These are phyloP conservation scores for Fusarium citri DNA, from an alignment of 2,329 filamentous ascomycete species.

Conservation along the genomic window DNA sequence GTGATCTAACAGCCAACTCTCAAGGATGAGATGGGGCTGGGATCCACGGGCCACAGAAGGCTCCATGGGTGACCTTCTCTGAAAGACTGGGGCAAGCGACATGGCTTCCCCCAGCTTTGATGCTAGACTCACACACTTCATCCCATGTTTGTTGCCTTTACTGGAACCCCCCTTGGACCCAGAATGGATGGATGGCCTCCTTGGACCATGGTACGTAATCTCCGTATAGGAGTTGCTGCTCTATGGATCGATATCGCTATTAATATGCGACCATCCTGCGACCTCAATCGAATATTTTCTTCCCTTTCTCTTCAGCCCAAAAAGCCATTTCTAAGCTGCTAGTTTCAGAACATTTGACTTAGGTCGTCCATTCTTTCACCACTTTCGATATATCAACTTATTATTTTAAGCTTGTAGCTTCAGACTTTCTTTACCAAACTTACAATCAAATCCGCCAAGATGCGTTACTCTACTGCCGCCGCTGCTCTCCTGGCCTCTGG, in stretches of 20 bases:
- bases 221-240: constrained; percentile 39
- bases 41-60: constrained; percentile 36
- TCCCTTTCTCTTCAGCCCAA: constrained; percentile 56
- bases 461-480: constrained; percentile 68
- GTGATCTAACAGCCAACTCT: constrained; percentile 35
- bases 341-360: constrained; percentile 61
- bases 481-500: constrained; percentile 60
- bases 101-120: constrained; percentile 41
- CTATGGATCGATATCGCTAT: constrained; percentile 51
- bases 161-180: constrained; percentile 41
- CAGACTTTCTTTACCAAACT: constrained; percentile 42
- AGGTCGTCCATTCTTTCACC: constrained; percentile 68
- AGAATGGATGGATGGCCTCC: constrained; percentile 32
- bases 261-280: constrained; percentile 59
- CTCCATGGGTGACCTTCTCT: constrained; percentile 33
- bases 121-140: constrained; percentile 41
- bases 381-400: constrained; percentile 44
- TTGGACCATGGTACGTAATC: constrained; percentile 43
- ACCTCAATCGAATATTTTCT: constrained; percentile 35
- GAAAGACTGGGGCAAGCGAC: constrained; percentile 36
- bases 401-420: constrained; percentile 45
- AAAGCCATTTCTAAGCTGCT: constrained; percentile 57
- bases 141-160: constrained; percentile 39
- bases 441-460: constrained; percentile 60
- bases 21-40: constrained; percentile 32